These are phyloP conservation scores for Rhytidiadelphus loreus DNA, from an alignment of 225 moss, liverwort and hornwort species.

Conservation along the genomic window DNA sequence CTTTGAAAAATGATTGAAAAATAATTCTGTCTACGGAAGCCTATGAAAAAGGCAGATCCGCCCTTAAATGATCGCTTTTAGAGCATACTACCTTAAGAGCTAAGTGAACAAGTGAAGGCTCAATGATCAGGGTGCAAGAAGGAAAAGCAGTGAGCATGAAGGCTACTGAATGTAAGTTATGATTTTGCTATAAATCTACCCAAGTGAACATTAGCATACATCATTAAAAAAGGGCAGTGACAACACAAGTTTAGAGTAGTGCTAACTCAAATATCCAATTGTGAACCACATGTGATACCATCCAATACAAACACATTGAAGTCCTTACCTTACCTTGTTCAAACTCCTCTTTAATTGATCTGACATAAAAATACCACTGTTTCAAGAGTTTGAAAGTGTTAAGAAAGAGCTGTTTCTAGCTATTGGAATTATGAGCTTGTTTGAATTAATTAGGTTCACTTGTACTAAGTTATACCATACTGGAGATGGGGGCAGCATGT, in stretches of 20 bases:
- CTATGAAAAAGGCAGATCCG: too few species aligned
- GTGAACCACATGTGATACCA: too few species aligned
- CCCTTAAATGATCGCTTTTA: too few species aligned
- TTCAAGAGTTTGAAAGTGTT: background rate
- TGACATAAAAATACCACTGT: background rate
- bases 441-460: too few species aligned
- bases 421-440: background rate
- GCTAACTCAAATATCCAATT: background rate
- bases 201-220: background rate
- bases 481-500: background rate
- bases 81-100: too few species aligned
- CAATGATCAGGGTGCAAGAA: background rate
- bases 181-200: background rate
- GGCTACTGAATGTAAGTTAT: background rate
- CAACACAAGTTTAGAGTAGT: background rate
- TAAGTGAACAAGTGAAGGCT: background rate
- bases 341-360: too few species aligned
- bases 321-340: background rate
- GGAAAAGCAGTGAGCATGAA: background rate
- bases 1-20: too few species aligned
- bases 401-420: background rate
- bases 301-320: background rate
- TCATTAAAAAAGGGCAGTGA: too few species aligned
- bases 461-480: background rate
- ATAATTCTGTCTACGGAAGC: too few species aligned